Conservation (phyloP, 768 basidiomycete genomes). For the Stropharia rugosoannulata region DNA sequence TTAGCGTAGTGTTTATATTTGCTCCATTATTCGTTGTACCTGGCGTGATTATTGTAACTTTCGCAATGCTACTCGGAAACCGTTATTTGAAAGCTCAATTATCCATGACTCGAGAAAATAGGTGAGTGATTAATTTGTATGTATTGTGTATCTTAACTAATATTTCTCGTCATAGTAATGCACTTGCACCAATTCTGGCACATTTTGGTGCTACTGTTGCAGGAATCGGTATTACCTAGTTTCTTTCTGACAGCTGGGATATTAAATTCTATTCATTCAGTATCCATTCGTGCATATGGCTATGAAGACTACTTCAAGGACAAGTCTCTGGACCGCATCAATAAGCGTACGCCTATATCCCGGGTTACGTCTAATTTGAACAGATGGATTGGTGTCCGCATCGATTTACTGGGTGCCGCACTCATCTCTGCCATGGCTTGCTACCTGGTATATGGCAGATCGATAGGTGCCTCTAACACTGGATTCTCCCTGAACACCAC, state of each 20-base stretch:
- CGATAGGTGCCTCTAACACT: constrained; percentile 37
- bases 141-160: no score
- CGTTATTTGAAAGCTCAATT: no score
- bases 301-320: constrained; percentile 46
- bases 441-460: constrained; percentile 47
- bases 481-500: constrained; percentile 60
- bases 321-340: constrained; percentile 47
- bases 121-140: no score
- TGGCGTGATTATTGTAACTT: no score
- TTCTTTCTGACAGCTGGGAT: constrained; percentile 2
- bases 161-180: no score
- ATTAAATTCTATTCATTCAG: constrained; percentile 18
- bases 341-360: constrained; percentile 45
- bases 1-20: no score
- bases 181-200: no score
- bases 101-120: no score
- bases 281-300: constrained; percentile 63
- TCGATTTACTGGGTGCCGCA: constrained; percentile 53
- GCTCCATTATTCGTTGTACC: no score
- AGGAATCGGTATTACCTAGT: constrained; percentile 40
- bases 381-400: constrained; percentile 44
- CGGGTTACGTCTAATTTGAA: constrained; percentile 50
- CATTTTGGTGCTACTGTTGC: constrained; percentile 54
- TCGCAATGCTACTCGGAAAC: no score
- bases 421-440: constrained; percentile 52